These are phyloP conservation scores for Apiospora hydei DNA, from an alignment of 2,329 filamentous ascomycete species.

Conservation along the genomic window DNA sequence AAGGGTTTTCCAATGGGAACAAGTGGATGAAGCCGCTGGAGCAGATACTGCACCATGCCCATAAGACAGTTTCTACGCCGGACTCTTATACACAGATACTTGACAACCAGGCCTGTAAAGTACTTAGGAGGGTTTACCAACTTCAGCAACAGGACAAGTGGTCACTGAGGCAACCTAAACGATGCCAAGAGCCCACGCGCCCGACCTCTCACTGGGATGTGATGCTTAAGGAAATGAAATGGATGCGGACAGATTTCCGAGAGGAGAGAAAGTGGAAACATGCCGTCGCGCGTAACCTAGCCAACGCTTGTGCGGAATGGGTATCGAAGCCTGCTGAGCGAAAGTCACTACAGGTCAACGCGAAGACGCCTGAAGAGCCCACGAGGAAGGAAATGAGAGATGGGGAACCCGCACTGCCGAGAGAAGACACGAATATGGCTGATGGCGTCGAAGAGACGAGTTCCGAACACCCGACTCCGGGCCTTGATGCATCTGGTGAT, in stretches of 20 bases:
- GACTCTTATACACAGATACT: slow-evolving; percentile 85
- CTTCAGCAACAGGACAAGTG: slow-evolving; percentile 91
- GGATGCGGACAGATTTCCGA: slow-evolving; percentile 96
- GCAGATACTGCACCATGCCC: slow-evolving; percentile 79
- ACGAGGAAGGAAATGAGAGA: slow-evolving; percentile 29
- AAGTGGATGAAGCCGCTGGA: slow-evolving; percentile 70
- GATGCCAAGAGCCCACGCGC: slow-evolving; percentile 80
- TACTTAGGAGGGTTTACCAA: slow-evolving; percentile 86
- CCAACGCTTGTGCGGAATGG: slow-evolving; percentile 85
- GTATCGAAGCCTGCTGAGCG: slow-evolving; percentile 69
- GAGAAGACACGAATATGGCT: slow-evolving; percentile 38
- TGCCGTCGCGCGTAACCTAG: slow-evolving; percentile 79
- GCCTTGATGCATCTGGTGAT: slow-evolving; percentile 70
- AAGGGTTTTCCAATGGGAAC: slow-evolving; percentile 59
- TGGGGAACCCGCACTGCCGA: slow-evolving; percentile 9
- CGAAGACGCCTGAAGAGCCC: slow-evolving; percentile 53
- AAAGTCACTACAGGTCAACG: slow-evolving; percentile 72
- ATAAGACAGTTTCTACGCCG: slow-evolving; percentile 87
- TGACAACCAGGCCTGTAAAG: slow-evolving; percentile 86
- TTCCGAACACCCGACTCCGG: slow-evolving; percentile 63
- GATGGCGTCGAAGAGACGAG: slow-evolving; percentile 43
- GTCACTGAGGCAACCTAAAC: slow-evolving; percentile 89
- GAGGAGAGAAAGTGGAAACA: slow-evolving; percentile 96
- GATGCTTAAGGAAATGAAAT: slow-evolving; percentile 89
- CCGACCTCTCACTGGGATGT: slow-evolving; percentile 85